phyloP scores from a whole-genome alignment of 164 flowering plant species.

The Taxillus chinensis region DNA sequence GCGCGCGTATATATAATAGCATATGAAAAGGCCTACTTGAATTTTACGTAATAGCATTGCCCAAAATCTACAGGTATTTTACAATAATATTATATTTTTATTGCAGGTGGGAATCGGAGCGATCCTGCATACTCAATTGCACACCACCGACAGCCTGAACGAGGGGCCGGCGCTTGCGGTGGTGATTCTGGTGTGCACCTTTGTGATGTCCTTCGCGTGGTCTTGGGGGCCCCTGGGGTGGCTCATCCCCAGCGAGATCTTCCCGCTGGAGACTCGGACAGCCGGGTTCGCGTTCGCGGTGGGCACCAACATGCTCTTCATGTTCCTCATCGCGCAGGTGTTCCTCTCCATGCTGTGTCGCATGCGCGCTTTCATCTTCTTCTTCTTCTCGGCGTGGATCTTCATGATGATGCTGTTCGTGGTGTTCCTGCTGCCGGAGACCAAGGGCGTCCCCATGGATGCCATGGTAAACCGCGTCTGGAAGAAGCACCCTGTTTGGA shows the following conservation, averaged over 20 bases:
- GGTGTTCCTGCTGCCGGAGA: conserved; percentile 21
- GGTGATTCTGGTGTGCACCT: conserved; percentile 17
- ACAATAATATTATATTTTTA: too few relatives aligned
- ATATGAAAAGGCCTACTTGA: too few relatives aligned
- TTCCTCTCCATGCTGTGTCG: background rate
- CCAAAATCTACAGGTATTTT: too few relatives aligned
- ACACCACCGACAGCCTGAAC: conserved; percentile 2
- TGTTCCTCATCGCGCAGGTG: background rate
- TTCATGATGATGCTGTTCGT: conserved; percentile 12
- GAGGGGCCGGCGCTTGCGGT: background rate
- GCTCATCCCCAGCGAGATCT: conserved; percentile 3
- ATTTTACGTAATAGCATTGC: too few relatives aligned
- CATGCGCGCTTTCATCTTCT: conserved; percentile 10
- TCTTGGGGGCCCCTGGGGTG: conserved; percentile 40
- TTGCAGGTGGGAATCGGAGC: conserved; percentile 16
- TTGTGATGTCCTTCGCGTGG: conserved; percentile 28
- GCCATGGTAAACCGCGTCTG: conserved; percentile 25
- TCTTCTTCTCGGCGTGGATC: conserved; percentile 24
- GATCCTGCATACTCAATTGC: conserved; percentile 11
- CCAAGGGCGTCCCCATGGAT: conserved; percentile 33
- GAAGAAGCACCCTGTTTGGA: conserved; percentile 37
- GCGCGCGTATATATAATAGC: too few relatives aligned
- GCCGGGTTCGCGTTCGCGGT: background rate
- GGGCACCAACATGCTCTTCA: background rate
- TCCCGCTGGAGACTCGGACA: conserved; percentile 1